Conservation (phyloP, 768 basidiomycete species). For the Mycena capillaripes region DNA sequence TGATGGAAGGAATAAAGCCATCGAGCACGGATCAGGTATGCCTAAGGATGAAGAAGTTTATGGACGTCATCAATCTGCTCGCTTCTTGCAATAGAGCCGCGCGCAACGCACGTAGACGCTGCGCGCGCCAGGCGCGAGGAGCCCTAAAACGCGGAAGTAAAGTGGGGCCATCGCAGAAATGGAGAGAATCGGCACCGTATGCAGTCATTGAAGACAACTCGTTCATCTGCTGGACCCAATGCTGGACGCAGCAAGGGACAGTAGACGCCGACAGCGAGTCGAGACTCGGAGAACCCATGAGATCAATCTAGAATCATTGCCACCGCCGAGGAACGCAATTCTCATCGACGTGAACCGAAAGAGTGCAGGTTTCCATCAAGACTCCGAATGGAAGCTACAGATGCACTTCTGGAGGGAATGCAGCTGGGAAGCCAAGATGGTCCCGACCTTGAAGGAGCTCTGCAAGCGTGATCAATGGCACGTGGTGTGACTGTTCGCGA, state of each 20-base stretch:
- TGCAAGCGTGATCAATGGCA: too few relatives aligned
- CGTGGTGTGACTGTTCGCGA: too few relatives aligned
- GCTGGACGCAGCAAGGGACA: not conserved
- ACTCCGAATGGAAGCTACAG: too few relatives aligned
- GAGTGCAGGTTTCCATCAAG: not conserved
- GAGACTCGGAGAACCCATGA: too few relatives aligned
- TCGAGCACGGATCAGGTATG: conserved; percentile 17
- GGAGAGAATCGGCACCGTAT: not conserved
- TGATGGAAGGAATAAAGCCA: conserved; percentile 17
- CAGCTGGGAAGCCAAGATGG: not conserved
- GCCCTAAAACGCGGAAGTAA: not conserved
- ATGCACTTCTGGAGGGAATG: not conserved
- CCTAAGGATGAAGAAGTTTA: conserved; percentile 1
- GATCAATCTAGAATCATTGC: not conserved
- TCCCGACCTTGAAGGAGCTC: too few relatives aligned
- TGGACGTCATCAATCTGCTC: conserved; percentile 23
- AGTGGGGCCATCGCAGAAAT: not conserved
- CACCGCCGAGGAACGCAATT: not conserved
- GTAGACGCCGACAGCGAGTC: not conserved
- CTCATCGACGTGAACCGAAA: not conserved
- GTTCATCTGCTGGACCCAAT: too few relatives aligned
- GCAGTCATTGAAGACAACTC: too few relatives aligned
- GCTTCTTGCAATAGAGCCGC: conserved; percentile 15
- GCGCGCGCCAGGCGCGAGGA: not conserved
- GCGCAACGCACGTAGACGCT: conserved; percentile 17